Evolutionary conservation across 2,329 filamentous ascomycete genomes (phyloP).

Genomic region (Aspergillus clavatus): DNA sequence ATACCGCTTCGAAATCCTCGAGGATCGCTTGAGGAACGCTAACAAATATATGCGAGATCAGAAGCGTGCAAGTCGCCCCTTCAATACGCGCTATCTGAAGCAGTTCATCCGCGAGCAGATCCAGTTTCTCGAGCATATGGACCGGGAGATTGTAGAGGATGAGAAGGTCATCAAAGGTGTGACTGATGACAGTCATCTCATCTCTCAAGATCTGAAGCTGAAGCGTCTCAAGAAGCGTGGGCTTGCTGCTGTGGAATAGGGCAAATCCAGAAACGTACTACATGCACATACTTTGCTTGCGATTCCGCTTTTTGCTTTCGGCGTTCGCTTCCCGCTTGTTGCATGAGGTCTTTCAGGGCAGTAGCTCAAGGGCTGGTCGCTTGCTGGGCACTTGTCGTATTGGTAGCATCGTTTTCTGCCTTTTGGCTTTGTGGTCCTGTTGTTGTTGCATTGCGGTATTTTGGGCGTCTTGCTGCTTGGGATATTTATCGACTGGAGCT

Average conservation of each 20-base stretch:
- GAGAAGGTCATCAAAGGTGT: slow-evolving; percentile 35
- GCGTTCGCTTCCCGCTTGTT: too few species aligned
- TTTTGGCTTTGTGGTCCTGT: not conserved
- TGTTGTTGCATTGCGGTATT: slow-evolving; percentile 1
- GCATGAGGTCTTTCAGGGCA: too few species aligned
- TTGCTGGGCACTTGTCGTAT: too few species aligned
- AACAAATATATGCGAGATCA: slow-evolving; percentile 25
- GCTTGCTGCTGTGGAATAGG: slow-evolving; percentile 10
- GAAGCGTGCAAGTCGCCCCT: slow-evolving; percentile 28
- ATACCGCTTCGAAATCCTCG: slow-evolving; percentile 60
- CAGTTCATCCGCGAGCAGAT: slow-evolving; percentile 25
- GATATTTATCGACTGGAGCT: not conserved
- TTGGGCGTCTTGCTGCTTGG: slow-evolving; percentile 8
- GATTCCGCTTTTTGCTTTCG: not conserved
- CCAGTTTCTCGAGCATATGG: slow-evolving; percentile 36
- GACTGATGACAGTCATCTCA: slow-evolving; percentile 32
- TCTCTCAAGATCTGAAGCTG: slow-evolving; percentile 34
- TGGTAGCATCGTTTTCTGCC: too few species aligned
- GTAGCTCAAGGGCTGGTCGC: too few species aligned
- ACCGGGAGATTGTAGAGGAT: slow-evolving; percentile 39
- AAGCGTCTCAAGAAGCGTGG: slow-evolving; percentile 22
- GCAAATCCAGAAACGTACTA: not conserved
- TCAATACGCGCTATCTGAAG: slow-evolving; percentile 26
- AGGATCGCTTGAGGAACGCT: slow-evolving; percentile 47
- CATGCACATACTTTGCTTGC: not conserved